Conservation (phyloP, 495 filamentous ascomycete genomes). For the Cryomyces antarcticus region DNA sequence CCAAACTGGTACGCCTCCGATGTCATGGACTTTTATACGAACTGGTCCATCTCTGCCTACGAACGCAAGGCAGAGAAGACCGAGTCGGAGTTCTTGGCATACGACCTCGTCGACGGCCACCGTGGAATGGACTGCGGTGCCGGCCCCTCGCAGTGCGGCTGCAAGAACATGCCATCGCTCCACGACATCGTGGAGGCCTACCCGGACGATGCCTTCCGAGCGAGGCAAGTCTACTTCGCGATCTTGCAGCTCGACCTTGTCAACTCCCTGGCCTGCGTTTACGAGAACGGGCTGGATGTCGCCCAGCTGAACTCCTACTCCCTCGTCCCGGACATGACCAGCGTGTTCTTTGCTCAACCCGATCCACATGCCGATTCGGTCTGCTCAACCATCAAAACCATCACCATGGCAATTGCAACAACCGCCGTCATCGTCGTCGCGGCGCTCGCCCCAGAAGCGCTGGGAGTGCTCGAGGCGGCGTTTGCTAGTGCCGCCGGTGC, state of each 20-base stretch:
- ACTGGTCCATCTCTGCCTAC: neutral
- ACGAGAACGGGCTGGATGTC: neutral
- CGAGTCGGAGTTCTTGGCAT: neutral
- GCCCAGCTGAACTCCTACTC: no score
- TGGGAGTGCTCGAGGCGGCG: no score
- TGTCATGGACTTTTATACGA: neutral
- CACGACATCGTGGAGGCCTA: neutral
- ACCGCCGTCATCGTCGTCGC: neutral
- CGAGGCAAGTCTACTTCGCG: neutral
- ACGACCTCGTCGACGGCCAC: no score
- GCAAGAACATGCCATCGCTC: neutral
- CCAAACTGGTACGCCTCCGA: neutral
- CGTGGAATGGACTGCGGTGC: no score
- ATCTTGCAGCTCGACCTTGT: neutral
- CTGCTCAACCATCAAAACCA: neutral
- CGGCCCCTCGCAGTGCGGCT: neutral
- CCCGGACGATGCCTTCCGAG: neutral
- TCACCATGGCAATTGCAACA: neutral
- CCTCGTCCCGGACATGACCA: no score
- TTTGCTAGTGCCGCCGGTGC: no score
- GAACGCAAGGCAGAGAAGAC: neutral
- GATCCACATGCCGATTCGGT: neutral
- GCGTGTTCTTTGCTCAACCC: neutral
- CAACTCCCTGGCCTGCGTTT: neutral
- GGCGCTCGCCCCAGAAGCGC: no score